These are phyloP conservation scores for Cladochytrium replicatum DNA, from an alignment of 192 early-diverging fungal species.

Conservation along the genomic window DNA sequence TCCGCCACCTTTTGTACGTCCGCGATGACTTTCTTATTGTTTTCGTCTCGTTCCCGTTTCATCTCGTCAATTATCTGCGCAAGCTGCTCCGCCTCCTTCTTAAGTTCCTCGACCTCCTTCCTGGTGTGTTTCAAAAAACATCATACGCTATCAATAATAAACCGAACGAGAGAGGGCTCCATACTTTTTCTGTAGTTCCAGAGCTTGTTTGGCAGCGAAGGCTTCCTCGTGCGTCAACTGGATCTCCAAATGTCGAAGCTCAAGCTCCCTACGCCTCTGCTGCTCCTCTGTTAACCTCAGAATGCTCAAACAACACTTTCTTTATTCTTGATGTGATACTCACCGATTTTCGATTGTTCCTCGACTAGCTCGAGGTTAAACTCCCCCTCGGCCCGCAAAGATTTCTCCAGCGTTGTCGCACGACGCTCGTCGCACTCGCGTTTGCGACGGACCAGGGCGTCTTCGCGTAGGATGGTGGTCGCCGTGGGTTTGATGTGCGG, in stretches of 20 bases:
- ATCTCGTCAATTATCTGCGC: constrained; percentile 9
- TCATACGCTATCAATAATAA: neutral
- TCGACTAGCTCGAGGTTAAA: constrained; percentile 23
- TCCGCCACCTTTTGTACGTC: constrained; percentile 38
- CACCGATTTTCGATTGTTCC: constrained; percentile 12
- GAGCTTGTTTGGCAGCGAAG: constrained; percentile 28
- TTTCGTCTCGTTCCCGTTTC: constrained; percentile 18
- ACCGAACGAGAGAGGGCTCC: too few relatives aligned
- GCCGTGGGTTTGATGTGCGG: constrained; percentile 35
- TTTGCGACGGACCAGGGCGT: constrained; percentile 28
- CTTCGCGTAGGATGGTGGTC: constrained; percentile 40
- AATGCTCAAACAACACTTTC: constrained; percentile 5
- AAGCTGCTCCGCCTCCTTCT: constrained; percentile 26
- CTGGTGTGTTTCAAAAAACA: constrained; percentile 10
- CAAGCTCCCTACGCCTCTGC: constrained; percentile 24
- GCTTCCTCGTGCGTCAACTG: constrained; percentile 45
- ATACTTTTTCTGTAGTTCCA: constrained; percentile 29
- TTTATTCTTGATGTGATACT: constrained; percentile 19
- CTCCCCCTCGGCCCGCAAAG: constrained; percentile 25
- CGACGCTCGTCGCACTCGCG: constrained; percentile 17
- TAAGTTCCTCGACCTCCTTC: constrained; percentile 24
- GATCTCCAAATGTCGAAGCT: constrained; percentile 35
- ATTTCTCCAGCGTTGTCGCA: constrained; percentile 24
- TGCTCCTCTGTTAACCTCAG: constrained; percentile 23
- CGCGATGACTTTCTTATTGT: constrained; percentile 33